These are phyloP conservation scores for Phyllosticta capitalensis DNA, from an alignment of 2,329 filamentous ascomycete genomes.

Conservation along the genomic window DNA sequence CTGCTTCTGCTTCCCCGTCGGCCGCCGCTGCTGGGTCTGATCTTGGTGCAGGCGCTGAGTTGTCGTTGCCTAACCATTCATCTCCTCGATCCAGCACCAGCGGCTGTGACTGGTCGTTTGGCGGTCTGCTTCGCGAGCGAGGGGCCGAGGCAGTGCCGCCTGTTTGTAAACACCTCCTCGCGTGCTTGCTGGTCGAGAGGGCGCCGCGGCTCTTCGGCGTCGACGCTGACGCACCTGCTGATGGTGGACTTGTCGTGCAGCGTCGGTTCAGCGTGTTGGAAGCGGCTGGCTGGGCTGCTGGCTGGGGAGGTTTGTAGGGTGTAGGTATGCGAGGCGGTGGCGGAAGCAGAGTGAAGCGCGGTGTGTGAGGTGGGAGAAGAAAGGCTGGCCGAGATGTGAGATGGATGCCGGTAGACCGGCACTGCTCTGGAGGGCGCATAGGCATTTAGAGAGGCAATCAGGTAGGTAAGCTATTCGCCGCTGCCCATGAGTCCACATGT, in stretches of 20 bases:
- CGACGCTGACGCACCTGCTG: too few species aligned
- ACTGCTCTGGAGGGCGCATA: too few species aligned
- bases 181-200: constrained; percentile 63
- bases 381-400: too few species aligned
- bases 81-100: too few species aligned
- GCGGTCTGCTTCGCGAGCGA: constrained; percentile 36
- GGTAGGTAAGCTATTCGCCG: too few species aligned
- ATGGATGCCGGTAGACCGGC: too few species aligned
- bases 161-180: constrained; percentile 82
- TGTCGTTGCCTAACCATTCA: too few species aligned
- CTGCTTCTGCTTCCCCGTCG: not conserved
- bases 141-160: constrained; percentile 36
- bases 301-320: constrained; percentile 30
- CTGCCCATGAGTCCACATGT: too few species aligned
- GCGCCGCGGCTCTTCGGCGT: constrained; percentile 49
- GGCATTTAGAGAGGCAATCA: too few species aligned
- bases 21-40: constrained; percentile 7
- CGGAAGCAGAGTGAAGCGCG: too few species aligned
- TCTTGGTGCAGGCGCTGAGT: constrained; percentile 5
- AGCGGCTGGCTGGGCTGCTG: constrained; percentile 59
- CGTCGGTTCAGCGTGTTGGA: constrained; percentile 52
- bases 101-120: constrained; percentile 42
- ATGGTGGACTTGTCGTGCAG: constrained; percentile 41
- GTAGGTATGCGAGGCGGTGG: too few species aligned
- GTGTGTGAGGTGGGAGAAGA: too few species aligned